Conservation (phyloP, 2,329 filamentous ascomycete genomes). For the Dissoconium aciculare region DNA sequence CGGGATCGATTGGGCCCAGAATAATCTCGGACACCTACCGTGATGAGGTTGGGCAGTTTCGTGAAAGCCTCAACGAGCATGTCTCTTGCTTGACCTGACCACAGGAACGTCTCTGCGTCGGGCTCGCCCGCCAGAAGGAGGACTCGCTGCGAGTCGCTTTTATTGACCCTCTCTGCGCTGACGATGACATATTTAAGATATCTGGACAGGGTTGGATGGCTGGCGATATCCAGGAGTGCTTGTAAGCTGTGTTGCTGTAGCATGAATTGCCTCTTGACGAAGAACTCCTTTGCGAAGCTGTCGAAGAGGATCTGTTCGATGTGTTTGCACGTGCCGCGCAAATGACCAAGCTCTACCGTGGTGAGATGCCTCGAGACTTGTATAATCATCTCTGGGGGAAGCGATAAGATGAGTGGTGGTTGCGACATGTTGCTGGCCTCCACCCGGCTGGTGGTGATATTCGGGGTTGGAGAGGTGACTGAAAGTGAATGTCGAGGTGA, state of each 20-base stretch:
- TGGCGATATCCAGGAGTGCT: slow-evolving; percentile 32
- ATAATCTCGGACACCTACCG: slow-evolving; percentile 46
- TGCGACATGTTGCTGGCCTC: slow-evolving; percentile 2
- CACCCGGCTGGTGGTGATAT: slow-evolving; percentile 3
- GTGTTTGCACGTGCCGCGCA: slow-evolving; percentile 42
- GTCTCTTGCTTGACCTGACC: slow-evolving; percentile 35
- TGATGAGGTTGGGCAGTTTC: slow-evolving; percentile 40
- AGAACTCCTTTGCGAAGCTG: slow-evolving; percentile 47
- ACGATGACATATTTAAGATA: slow-evolving; percentile 38
- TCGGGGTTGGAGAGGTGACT: too few species aligned
- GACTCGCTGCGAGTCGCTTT: slow-evolving; percentile 13
- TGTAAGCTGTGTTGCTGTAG: slow-evolving; percentile 42
- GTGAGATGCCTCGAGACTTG: slow-evolving; percentile 39
- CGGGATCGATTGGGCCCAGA: slow-evolving; percentile 35
- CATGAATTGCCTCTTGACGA: slow-evolving; percentile 52
- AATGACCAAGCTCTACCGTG: slow-evolving; percentile 39
- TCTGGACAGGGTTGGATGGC: slow-evolving; percentile 24
- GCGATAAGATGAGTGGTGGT: slow-evolving; percentile 24
- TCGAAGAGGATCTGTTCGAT: slow-evolving; percentile 41
- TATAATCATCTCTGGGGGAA: slow-evolving; percentile 44
- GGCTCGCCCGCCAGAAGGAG: slow-evolving; percentile 6
- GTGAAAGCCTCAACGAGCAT: slow-evolving; percentile 44
- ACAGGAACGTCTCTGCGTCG: slow-evolving; percentile 14
- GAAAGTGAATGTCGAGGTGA: too few species aligned
- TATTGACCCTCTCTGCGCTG: slow-evolving; percentile 24